Percentiles rank a stretch among this genome's conserved stretches.
Conservation (phyloP, 371 early-diverging fungal genomes). For the Nosema granulosis region DNA sequence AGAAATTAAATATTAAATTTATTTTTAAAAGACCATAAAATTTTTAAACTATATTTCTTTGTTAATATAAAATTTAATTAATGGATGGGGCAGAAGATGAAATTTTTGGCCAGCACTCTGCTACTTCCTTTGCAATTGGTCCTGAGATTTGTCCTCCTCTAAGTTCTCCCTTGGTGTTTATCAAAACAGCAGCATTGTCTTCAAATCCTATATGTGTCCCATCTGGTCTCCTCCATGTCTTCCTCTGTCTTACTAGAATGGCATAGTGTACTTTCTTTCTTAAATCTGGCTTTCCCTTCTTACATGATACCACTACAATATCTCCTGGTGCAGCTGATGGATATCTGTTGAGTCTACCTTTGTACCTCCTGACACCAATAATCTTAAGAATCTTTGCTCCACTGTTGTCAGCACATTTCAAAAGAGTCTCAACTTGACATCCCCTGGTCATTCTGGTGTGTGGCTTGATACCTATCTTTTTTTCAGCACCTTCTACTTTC, state of each 20-base stretch:
- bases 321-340: conserved; percentile 98
- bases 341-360: conserved; percentile 91
- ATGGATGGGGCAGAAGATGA: conserved; percentile 73
- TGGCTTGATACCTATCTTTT: conserved; percentile 48
- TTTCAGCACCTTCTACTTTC: conserved; percentile 34
- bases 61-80: conserved; percentile 31
- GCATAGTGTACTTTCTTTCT: conserved; percentile 99
- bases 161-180: conserved; percentile 99
- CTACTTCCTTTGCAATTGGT: conserved; percentile 99
- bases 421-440: conserved; percentile 96
- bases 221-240: conserved; percentile 96
- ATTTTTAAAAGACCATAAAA: neutral
- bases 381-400: conserved; percentile 99
- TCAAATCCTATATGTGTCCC: conserved; percentile 96
- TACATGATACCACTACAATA: conserved; percentile 96
- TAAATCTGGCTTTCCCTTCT: conserved; percentile 99
- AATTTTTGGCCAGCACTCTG: conserved; percentile 99
- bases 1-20: neutral
- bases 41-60: neutral
- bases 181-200: conserved; percentile 92
- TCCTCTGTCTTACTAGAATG: conserved; percentile 97
- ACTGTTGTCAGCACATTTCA: conserved; percentile 99
- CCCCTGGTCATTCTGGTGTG: conserved; percentile 84
- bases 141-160: conserved; percentile 99
- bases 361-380: conserved; percentile 90